These are phyloP conservation scores for Fusarium sacchari DNA, from an alignment of 2,329 filamentous ascomycete species.

Conservation along the genomic window DNA sequence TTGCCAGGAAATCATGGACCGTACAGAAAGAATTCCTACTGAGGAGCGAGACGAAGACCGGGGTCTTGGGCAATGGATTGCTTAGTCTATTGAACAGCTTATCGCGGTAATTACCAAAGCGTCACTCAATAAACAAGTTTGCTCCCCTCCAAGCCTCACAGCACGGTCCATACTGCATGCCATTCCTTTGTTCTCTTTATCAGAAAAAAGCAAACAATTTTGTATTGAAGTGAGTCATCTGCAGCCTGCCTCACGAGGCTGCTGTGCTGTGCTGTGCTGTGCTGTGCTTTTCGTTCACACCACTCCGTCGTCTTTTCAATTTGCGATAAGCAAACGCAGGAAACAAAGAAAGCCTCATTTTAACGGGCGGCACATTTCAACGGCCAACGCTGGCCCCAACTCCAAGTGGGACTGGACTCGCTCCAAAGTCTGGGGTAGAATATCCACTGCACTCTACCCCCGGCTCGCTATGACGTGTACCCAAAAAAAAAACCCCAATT, in stretches of 20 bases:
- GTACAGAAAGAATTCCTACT: neutral
- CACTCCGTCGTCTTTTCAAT: neutral
- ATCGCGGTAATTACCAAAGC: neutral
- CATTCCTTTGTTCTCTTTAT: neutral
- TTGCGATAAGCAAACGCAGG: neutral
- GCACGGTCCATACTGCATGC: neutral
- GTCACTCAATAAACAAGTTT: neutral
- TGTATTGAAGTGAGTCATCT: neutral
- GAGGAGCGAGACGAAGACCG: neutral
- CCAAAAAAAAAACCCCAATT: neutral
- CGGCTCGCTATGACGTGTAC: neutral
- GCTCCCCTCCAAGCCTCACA: neutral
- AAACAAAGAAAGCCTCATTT: neutral
- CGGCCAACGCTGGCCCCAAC: neutral
- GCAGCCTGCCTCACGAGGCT: neutral
- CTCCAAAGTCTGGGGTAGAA: neutral
- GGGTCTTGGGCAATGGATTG: neutral
- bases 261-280: neutral
- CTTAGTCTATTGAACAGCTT: neutral
- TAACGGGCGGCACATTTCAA: neutral
- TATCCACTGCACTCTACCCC: neutral
- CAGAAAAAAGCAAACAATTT: neutral
- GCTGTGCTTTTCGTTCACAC: neutral
- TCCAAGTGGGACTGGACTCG: neutral
- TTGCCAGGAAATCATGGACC: constrained; percentile 1